Evolutionary conservation across 352 stramenopile genomes (phyloP), one percentile per base, ranked within the genome.

Genomic region (Phytophthora pini): DNA sequence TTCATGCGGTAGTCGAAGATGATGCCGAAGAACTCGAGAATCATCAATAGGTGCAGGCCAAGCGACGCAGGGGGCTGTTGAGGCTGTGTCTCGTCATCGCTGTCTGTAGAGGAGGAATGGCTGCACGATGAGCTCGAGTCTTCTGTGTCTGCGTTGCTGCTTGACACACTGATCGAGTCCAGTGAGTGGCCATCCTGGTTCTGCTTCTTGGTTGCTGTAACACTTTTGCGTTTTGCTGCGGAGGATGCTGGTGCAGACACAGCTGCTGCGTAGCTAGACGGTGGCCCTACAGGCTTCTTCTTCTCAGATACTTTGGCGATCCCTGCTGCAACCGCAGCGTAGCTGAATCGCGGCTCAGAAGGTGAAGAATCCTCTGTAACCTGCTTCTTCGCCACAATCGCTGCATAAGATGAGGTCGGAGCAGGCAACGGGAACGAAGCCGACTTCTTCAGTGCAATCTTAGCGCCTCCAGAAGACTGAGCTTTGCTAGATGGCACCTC

Each of bases 1-100:
- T 93, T 94, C 67, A 88, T 90, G 54, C 75, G 76, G 63, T 94
- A 94, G 71, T 96, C 81, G 59, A 96, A 96, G 36, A 94, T 76
- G 29, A 90, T 88, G 24, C 88, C 88, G 43, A 90, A 96, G 61
- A 94, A 94, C 68, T 96, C 88, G 31, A 96, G 77, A 36, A 96
- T 79, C 70, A 85, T 76, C 59, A 93, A 68, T 36, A 82, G 89
- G 54, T 92, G 83, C 38, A 86, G 80, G 24, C 87, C 87, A 12
- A 95, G 70, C 4, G 81, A 93, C 29, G 74, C 69, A n/a, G 39
- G 61, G 4, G 52, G 56, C 44, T 51, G 39, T n/a, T 61, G 52
- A 8, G 17, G 13, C 26, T 53, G 40, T 27, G 48, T 24, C 22
- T 88, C 77, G 27, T 89, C 82, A 29, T 91, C 82, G 47, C 76